Evolutionary conservation across 1,284 basidiomycete species (phyloP).

Genomic region (Trametes hirsuta): DNA sequence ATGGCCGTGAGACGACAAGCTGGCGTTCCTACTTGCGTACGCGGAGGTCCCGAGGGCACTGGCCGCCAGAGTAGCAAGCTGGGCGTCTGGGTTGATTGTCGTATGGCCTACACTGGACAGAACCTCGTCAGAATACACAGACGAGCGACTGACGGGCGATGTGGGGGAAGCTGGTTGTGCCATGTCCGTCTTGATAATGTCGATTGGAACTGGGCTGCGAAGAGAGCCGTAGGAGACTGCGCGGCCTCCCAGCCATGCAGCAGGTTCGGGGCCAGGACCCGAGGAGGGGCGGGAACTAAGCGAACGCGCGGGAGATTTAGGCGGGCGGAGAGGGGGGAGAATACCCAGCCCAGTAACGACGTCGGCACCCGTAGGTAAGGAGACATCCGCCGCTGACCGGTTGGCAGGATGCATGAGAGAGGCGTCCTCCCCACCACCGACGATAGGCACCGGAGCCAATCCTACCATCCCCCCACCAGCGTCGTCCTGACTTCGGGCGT

Average conservation of each 20-base stretch:
- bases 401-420: slow-evolving; percentile 24
- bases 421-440: slow-evolving; percentile 16
- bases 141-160: slow-evolving; percentile 16
- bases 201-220: background rate
- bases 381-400: slow-evolving; percentile 17
- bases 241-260: slow-evolving; percentile 30
- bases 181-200: background rate
- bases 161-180: slow-evolving; percentile 3
- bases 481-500: slow-evolving; percentile 10
- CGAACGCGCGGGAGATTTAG: slow-evolving; percentile 17
- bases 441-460: slow-evolving; percentile 15
- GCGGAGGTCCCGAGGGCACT: slow-evolving; percentile 12
- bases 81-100: slow-evolving; percentile 1
- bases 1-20: slow-evolving; percentile 25
- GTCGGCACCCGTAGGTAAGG: background rate
- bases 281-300: slow-evolving; percentile 3
- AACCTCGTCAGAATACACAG: slow-evolving; percentile 19
- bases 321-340: slow-evolving; percentile 5
- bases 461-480: slow-evolving; percentile 3
- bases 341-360: background rate
- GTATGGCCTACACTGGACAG: background rate
- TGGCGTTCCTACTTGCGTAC: slow-evolving; percentile 9
- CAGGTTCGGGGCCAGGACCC: slow-evolving; percentile 25
- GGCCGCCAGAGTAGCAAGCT: slow-evolving; percentile 7
- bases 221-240: slow-evolving; percentile 18